phyloP scores from a whole-genome alignment of 2,329 filamentous ascomycete genomes.

The Alternaria consortialis region DNA sequence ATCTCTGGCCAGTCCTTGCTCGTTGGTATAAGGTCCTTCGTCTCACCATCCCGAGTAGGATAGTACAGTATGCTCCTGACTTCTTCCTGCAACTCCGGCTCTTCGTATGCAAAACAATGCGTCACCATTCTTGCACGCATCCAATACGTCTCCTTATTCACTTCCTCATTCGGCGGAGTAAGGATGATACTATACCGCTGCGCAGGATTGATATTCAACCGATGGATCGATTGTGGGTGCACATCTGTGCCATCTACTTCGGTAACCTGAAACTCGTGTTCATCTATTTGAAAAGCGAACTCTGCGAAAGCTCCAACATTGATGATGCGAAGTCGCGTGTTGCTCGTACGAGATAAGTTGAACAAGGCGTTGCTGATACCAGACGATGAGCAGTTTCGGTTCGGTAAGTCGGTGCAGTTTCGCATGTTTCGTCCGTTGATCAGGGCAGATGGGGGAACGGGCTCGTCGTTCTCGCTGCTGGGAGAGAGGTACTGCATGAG shows the following conservation, averaged over 20 bases:
- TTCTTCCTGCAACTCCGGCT: slow-evolving; percentile 57
- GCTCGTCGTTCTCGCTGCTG: slow-evolving; percentile 64
- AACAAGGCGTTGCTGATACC: slow-evolving; percentile 42
- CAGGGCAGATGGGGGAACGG: slow-evolving; percentile 58
- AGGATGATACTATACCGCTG: slow-evolving; percentile 75
- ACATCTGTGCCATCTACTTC: slow-evolving; percentile 58
- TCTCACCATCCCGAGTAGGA: slow-evolving; percentile 1
- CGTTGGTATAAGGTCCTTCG: slow-evolving; percentile 31
- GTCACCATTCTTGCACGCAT: slow-evolving; percentile 68
- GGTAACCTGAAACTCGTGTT: slow-evolving; percentile 52
- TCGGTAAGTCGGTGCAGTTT: slow-evolving; percentile 50
- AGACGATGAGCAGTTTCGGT: slow-evolving; percentile 49
- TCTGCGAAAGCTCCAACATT: slow-evolving; percentile 60
- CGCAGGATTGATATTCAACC: slow-evolving; percentile 70
- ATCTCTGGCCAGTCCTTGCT: slow-evolving; percentile 62
- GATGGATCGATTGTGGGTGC: slow-evolving; percentile 56
- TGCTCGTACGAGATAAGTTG: slow-evolving; percentile 58
- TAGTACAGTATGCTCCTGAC: slow-evolving; percentile 63
- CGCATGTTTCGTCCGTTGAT: slow-evolving; percentile 54
- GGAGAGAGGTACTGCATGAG: slow-evolving; percentile 64
- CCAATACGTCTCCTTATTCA: slow-evolving; percentile 48
- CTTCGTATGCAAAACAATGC: slow-evolving; percentile 66
- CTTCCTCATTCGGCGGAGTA: slow-evolving; percentile 56
- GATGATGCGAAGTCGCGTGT: slow-evolving; percentile 74
- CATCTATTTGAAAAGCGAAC: slow-evolving; percentile 56